Evolutionary conservation across 257 asterid genomes (phyloP), one percentile per base, ranked within the genome.

Genomic region (Rehmannia glutinosa): DNA sequence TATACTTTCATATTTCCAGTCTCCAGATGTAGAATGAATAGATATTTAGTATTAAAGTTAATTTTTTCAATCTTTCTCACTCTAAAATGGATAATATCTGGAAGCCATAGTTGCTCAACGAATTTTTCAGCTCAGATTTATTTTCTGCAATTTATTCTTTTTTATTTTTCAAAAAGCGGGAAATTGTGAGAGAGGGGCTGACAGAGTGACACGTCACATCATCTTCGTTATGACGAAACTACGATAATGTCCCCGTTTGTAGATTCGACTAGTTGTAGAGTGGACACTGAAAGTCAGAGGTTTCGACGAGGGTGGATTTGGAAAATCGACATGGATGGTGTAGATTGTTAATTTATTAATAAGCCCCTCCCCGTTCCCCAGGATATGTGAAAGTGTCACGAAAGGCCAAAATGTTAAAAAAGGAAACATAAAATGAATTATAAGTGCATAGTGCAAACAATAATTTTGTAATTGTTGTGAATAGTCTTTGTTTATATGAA

Each of bases 191-290:
- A 36, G 64, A 73, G 70, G 58, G 77, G 69, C 66, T 68, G 68
- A 67, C 19, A 75, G 43, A 54, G 45, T 53, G 78, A 63, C 81
- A 79, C 83, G 83, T 75, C 66, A 60, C 65, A 47, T 68, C 52
- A 71, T 71, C 52, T 25, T 5, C 32, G 6, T 10, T 30, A 1
- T 32, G 6, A 1, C 24, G 43, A 28, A 52, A 41, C 1, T 25
- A 68, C 56, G 25, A 32, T 20, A 55, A n/a, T 64, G 52, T 49
- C 50, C 74, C 72, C 33, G 16, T 15, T 0, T 10, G 57, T 12
- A 50, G 52, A 6, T 11, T 20, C 8, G 0, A 16, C 3, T 8
- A 49, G 55, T 49, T 47, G 8, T 47, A 12, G 25, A 19, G 21
- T 7, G 54, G 54, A 16, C 6, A 46, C 25, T 46, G 54, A 16